Evolutionary conservation across 805 yeast genomes (phyloP), one percentile per base, ranked within the genome.

Genomic region (Yarrowia sp.): DNA sequence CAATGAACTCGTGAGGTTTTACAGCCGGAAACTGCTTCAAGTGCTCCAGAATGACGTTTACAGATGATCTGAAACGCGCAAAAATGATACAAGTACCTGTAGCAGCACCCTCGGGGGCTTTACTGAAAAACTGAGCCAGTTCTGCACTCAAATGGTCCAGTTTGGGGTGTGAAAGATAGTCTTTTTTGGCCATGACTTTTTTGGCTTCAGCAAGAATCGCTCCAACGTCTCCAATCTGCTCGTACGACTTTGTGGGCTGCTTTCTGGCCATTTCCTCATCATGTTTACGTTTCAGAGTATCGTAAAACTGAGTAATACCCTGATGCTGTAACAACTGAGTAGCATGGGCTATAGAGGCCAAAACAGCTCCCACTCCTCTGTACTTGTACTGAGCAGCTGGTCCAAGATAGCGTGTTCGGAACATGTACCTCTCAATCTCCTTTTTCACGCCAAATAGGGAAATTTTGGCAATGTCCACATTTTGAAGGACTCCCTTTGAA

Each of bases 21-120:
- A 73, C 73, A 84, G 75, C 31, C 62, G 69, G 44, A 67, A 77
- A 33, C 71, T 53, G 17, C 9, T 31, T 86, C 76, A 63, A 77
- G 8, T 81, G 82, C 68, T 85, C 86, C 1, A 90, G 90, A 50
- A 95, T 88, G 68, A 92, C 98, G 44, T 90, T 77, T 0, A 98
- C 99, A 4, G 97, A 88, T 68, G 90, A 96, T 73, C 99, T 82
- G 66, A 85, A 83, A 73, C 92, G 97, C 0, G 96, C 89, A 74
- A 95, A 95, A 0, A 95, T 81, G 47, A 95, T 96, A 6, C 64
- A 58, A 1, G 3, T 88, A 95, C 68, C 90, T 88, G 63, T 85
- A 82, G 33, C 69, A 69, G 10, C 55, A 64, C 15, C 65, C 47
- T 76, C 76, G 13, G 41, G 53, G 2, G 38, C 41, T 8, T 70